A percentile compares a stretch with the other conserved stretches of the same genome.
Conservation (phyloP, 208 protist species). For the Wallacemonas rigidus region DNA sequence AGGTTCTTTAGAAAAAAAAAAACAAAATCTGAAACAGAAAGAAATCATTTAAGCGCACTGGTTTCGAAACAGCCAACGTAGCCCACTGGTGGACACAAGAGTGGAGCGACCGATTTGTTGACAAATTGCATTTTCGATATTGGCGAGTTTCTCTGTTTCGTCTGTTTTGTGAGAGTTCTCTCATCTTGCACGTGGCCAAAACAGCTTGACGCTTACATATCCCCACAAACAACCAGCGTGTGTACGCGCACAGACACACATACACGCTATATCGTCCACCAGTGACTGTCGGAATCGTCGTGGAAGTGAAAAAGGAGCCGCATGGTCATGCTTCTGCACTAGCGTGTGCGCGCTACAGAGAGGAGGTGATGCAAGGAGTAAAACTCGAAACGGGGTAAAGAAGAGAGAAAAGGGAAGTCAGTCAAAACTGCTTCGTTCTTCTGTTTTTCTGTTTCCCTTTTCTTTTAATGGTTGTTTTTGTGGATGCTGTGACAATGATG, state of each 20-base stretch:
- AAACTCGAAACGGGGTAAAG: conserved; percentile 23
- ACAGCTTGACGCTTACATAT: conserved; percentile 3
- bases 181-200: conserved; percentile 16
- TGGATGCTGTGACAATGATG: neutral
- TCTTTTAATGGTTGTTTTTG: conserved; percentile 12
- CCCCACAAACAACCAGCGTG: neutral
- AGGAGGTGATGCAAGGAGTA: conserved; percentile 5
- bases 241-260: too few species aligned
- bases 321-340: too few species aligned
- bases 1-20: conserved; percentile 10
- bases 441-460: conserved; percentile 22
- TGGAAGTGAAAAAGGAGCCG: too few species aligned
- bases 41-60: conserved; percentile 14
- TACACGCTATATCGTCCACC: too few species aligned
- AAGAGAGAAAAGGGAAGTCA: conserved; percentile 13
- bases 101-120: neutral
- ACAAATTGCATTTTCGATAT: conserved; percentile 8
- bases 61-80: conserved; percentile 1
- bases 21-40: conserved; percentile 22
- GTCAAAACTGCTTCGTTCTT: conserved; percentile 8
- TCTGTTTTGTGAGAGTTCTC: conserved; percentile 13
- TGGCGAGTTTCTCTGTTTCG: neutral
- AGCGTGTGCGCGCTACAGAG: neutral
- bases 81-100: neutral
- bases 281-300: too few species aligned